Conservation (phyloP, 768 basidiomycete species). For the Suillus fuscotomentosus region DNA sequence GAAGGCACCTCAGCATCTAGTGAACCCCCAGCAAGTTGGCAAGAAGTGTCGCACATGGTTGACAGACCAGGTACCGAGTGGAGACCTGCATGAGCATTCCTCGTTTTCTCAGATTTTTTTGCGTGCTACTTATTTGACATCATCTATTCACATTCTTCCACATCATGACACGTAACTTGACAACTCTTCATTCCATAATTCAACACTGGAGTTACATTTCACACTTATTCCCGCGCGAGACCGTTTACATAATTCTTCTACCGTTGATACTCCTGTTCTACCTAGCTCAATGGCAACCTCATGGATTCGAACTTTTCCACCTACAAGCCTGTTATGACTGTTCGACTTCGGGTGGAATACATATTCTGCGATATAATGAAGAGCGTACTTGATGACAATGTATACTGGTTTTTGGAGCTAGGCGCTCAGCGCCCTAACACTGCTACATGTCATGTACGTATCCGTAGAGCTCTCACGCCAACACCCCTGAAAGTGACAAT, state of each 20-base stretch:
- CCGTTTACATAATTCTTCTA: slow-evolving; percentile 13
- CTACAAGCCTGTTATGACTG: not conserved
- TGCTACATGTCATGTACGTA: not conserved
- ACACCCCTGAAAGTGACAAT: not conserved
- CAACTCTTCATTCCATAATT: not conserved
- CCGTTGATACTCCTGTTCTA: slow-evolving; percentile 10
- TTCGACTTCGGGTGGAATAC: not conserved
- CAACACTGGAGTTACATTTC: slow-evolving; percentile 2
- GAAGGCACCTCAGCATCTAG: slow-evolving; percentile 55
- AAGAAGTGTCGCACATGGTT: slow-evolving; percentile 41
- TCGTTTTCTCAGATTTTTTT: slow-evolving; percentile 17
- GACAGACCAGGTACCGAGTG: slow-evolving; percentile 37
- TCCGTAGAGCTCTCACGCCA: too few relatives aligned
- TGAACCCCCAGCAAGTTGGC: slow-evolving; percentile 48
- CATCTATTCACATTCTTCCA: slow-evolving; percentile 15
- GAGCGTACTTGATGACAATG: not conserved
- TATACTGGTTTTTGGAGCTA: not conserved
- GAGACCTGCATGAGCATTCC: slow-evolving; percentile 37
- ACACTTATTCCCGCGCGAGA: slow-evolving; percentile 10
- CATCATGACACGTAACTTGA: slow-evolving; percentile 5
- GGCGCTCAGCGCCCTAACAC: not conserved
- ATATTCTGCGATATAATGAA: not conserved
- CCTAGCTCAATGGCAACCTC: slow-evolving; percentile 1
- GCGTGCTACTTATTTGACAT: slow-evolving; percentile 32
- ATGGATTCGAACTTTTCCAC: not conserved